Percentiles rank a stretch among this genome's conserved stretches.
These are phyloP conservation scores for Ceratobasidium sp. DNA, from an alignment of 1,284 basidiomycete genomes.

Conservation along the genomic window DNA sequence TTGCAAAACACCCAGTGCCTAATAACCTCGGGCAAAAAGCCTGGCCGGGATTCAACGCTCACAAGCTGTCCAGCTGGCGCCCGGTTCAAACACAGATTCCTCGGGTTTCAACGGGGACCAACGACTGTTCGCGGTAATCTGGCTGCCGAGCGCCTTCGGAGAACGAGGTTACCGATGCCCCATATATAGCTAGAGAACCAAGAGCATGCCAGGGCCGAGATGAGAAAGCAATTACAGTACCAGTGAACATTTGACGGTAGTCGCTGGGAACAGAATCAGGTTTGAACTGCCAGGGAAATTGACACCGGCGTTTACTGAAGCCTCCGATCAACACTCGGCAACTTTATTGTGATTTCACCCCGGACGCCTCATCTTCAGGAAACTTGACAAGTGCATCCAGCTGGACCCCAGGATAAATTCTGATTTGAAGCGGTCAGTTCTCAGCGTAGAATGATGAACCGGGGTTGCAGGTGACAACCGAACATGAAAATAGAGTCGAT, in stretches of 20 bases:
- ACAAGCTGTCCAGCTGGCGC: conserved; percentile 15
- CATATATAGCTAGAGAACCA: neutral
- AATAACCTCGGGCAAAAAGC: conserved; percentile 22
- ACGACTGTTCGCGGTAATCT: neutral
- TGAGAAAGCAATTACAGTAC: neutral
- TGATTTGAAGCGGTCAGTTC: conserved; percentile 3
- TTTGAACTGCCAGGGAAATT: neutral
- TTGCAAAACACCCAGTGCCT: neutral
- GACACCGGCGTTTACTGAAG: conserved; percentile 23
- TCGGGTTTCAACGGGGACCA: conserved; percentile 3
- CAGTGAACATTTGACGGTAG: neutral
- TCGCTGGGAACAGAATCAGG: conserved; percentile 23
- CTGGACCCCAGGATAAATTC: conserved; percentile 25
- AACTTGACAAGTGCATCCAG: neutral
- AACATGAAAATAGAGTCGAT: neutral
- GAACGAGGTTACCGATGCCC: neutral
- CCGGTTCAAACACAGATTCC: neutral
- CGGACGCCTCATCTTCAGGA: neutral
- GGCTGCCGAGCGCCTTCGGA: conserved; percentile 6
- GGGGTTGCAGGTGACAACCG: neutral
- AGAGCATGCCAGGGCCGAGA: neutral
- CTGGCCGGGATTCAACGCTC: conserved; percentile 20
- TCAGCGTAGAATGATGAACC: neutral
- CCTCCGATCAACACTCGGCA: conserved; percentile 4
- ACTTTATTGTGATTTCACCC: neutral